Conservation (phyloP, 768 basidiomycete species). For the Fomitopsis serialis region DNA sequence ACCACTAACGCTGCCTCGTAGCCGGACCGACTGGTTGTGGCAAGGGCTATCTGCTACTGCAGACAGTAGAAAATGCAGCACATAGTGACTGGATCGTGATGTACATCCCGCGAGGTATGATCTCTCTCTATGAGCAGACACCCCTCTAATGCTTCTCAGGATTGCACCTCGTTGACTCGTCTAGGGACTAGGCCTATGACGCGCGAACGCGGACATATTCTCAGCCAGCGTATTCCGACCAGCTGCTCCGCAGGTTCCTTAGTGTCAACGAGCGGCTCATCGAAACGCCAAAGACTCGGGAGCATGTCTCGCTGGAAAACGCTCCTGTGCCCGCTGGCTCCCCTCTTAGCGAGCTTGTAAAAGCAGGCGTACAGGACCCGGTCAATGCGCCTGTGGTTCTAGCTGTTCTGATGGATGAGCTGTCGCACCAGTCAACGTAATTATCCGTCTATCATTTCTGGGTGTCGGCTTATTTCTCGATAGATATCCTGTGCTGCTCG, state of each 20-base stretch:
- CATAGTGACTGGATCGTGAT: slow-evolving; percentile 73
- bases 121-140: not conserved
- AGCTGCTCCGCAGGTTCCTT: slow-evolving; percentile 57
- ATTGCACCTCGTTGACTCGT: slow-evolving; percentile 65
- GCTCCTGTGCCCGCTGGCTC: slow-evolving; percentile 43
- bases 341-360: slow-evolving; percentile 47
- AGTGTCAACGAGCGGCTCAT: slow-evolving; percentile 51
- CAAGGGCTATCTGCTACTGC: slow-evolving; percentile 75
- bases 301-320: slow-evolving; percentile 20
- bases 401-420: slow-evolving; percentile 49
- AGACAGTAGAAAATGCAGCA: slow-evolving; percentile 65
- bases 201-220: slow-evolving; percentile 70
- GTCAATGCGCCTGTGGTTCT: slow-evolving; percentile 50
- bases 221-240: slow-evolving; percentile 61
- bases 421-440: slow-evolving; percentile 63
- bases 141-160: slow-evolving; percentile 26
- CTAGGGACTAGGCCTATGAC: slow-evolving; percentile 69
- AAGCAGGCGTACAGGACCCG: slow-evolving; percentile 51
- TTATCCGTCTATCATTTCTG: slow-evolving; percentile 15
- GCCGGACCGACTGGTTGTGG: slow-evolving; percentile 74
- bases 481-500: slow-evolving; percentile 76
- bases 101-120: slow-evolving; percentile 75
- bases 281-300: slow-evolving; percentile 30
- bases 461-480: not conserved
- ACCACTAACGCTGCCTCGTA: slow-evolving; percentile 25